A percentile compares a stretch with the other conserved stretches of the same genome.
Evolutionary conservation across 441 rosid species (phyloP).

Genomic region (Erysimum pusillum): DNA sequence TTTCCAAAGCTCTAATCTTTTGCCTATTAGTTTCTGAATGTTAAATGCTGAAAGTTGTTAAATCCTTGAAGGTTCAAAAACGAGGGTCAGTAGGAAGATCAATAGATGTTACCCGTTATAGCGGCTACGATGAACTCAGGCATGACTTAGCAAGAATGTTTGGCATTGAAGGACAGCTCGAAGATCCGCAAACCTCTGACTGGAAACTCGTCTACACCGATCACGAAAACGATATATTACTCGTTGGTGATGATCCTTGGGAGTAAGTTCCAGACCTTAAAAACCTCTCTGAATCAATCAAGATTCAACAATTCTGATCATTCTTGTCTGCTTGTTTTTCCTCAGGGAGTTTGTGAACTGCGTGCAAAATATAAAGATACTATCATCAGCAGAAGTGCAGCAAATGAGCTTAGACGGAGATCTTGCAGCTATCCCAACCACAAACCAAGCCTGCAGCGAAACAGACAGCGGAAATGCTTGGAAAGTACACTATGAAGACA

Average conservation of each 20-base stretch:
- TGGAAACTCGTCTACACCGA: conserved; percentile 96
- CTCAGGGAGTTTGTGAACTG: conserved; percentile 89
- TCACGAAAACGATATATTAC: conserved; percentile 91
- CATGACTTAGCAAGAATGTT: conserved; percentile 93
- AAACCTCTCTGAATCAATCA: background rate
- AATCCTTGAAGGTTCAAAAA: conserved; percentile 81
- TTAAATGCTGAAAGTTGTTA: conserved; percentile 15
- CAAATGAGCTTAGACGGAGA: conserved; percentile 96
- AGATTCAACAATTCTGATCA: conserved; percentile 15
- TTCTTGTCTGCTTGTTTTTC: conserved; percentile 11
- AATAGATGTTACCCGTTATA: conserved; percentile 87
- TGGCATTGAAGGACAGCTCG: conserved; percentile 94
- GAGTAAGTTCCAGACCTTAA: conserved; percentile 69
- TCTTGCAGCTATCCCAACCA: conserved; percentile 71
- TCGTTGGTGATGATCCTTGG: conserved; percentile 99
- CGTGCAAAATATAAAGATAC: conserved; percentile 91
- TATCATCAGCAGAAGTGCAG: conserved; percentile 93
- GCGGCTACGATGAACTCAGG: conserved; percentile 86
- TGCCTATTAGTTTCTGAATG: conserved; percentile 4
- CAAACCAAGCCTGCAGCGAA: conserved; percentile 84
- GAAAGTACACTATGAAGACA: conserved; percentile 84
- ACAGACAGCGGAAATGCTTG: conserved; percentile 87
- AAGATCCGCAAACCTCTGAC: conserved; percentile 89
- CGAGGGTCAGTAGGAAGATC: conserved; percentile 99
- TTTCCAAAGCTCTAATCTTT: background rate